phyloP scores from a whole-genome alignment of 2,329 filamentous ascomycete genomes.

The Xylaria multiplex region DNA sequence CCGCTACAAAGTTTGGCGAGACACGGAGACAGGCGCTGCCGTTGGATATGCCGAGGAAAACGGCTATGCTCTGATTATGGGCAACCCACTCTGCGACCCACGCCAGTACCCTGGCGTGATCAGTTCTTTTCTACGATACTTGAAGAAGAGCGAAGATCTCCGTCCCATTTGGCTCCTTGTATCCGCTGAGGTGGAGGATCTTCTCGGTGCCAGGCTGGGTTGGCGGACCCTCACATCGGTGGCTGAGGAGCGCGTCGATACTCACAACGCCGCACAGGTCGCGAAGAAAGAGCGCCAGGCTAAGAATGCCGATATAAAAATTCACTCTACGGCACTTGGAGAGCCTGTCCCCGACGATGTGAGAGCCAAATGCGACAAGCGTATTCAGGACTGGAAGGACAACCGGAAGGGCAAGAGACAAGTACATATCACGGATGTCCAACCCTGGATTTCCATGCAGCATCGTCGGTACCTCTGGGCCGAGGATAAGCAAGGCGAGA shows the following conservation, averaged over 20 bases:
- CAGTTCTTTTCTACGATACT: constrained; percentile 76
- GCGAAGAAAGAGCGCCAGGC: constrained; percentile 86
- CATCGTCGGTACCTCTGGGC: constrained; percentile 90
- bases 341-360: constrained; percentile 72
- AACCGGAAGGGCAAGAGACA: constrained; percentile 82
- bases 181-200: constrained; percentile 79
- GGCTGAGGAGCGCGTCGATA: constrained; percentile 87
- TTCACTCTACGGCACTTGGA: constrained; percentile 76
- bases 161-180: constrained; percentile 91
- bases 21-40: constrained; percentile 80
- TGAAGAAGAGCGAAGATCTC: constrained; percentile 74
- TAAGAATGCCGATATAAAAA: constrained; percentile 66
- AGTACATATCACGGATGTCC: constrained; percentile 89
- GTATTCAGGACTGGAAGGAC: constrained; percentile 81
- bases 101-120: constrained; percentile 80
- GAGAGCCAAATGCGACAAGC: constrained; percentile 73
- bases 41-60: constrained; percentile 80
- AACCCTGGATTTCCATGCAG: constrained; percentile 83
- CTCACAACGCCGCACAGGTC: constrained; percentile 69
- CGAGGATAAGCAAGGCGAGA: constrained; percentile 74
- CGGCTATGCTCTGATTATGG: constrained; percentile 84
- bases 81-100: constrained; percentile 85
- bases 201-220: constrained; percentile 80
- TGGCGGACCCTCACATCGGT: constrained; percentile 92
- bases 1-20: constrained; percentile 87